Base-by-base conservation (phyloP, 2,329 filamentous ascomycete species). In the Hirsutella rhossiliensis region DNA sequence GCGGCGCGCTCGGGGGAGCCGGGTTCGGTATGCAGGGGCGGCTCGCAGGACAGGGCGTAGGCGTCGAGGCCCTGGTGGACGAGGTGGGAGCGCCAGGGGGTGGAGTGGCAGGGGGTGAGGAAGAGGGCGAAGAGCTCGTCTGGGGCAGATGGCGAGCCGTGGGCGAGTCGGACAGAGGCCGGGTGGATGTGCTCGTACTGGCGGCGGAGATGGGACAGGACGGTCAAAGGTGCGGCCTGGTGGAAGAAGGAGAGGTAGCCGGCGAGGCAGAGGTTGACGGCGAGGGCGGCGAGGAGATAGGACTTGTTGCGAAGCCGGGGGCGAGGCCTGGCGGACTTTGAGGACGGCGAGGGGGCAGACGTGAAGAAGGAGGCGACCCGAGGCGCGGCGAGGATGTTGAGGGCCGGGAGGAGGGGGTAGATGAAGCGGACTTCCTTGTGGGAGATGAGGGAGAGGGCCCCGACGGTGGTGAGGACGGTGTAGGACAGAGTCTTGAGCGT, bases 391-490 rank as follows among this genome's bases (percentile, higher is more conserved):
- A 97, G 69, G 49, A 95, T 68, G 59, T 92, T 87, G 7, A 98
- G 73, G n/a, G 82, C 74, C 2, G 92, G 90, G 2, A 97, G 74
- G 17, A 98, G 74, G 1, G 92, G 90, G 56, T 94, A 95, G 52
- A 97, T 85, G 68, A 98, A 98, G 56, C 92, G 87, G 54, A 95
- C 86, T 71, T 98, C 92, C 62, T 98, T 98, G 67, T 98, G 92
- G 1, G 87, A 80, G 52, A 97, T 85, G 40, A 85, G 58, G 2
- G 87, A 94, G 30, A 97, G 73, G 2, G 70, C 62, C 1, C 66
- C 59, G 11, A 84, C 65, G 45, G 82, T 84, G 28, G 77, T 62
- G 44, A 81, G 49, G 37, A 82, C 71, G 8, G 77, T 68, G 28
- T 71, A 69, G 11, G 78, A 70, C 9, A 89, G 65, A 31, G 48